Evolutionary conservation across 148 eudicot species (phyloP).

Genomic region (Diospyros kaki): DNA sequence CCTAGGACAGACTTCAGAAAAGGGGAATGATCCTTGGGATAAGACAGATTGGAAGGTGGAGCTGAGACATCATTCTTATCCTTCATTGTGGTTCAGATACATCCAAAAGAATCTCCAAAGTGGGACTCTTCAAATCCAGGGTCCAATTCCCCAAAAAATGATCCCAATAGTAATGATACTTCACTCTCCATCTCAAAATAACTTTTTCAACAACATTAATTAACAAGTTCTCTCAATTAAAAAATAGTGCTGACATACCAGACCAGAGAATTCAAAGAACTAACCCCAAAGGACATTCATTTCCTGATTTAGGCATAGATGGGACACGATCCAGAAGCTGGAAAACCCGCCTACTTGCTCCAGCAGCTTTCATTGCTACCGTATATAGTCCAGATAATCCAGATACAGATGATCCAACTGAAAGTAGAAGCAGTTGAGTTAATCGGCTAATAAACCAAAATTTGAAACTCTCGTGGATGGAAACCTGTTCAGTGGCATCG

Average conservation of each 20-base stretch:
- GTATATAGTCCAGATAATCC: conserved; percentile 74
- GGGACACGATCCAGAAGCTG: conserved; percentile 81
- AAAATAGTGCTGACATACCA: not conserved
- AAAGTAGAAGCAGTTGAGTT: conserved; percentile 9
- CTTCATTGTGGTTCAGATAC: not conserved
- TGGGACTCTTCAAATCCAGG: not conserved
- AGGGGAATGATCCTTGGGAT: not conserved
- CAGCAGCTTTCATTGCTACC: conserved; percentile 93
- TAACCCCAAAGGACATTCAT: conserved; percentile 71
- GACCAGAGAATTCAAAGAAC: conserved; percentile 5
- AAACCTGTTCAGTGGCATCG: not conserved
- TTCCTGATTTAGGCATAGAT: conserved; percentile 72
- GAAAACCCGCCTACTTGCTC: conserved; percentile 96
- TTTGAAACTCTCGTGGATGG: not conserved
- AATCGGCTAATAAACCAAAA: not conserved
- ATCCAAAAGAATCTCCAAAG: not conserved
- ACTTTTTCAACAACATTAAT: not conserved
- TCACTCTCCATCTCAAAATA: not conserved
- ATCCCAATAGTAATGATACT: not conserved
- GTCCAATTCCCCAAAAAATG: not conserved
- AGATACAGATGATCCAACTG: conserved; percentile 86
- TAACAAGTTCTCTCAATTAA: too few species aligned
- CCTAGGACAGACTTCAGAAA: not conserved
- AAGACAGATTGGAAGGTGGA: not conserved
- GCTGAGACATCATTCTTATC: not conserved